Percentiles rank a stretch among this genome's conserved stretches.
Conservation (phyloP, 192 early-diverging fungal genomes). For the Entrophospora sp. region DNA sequence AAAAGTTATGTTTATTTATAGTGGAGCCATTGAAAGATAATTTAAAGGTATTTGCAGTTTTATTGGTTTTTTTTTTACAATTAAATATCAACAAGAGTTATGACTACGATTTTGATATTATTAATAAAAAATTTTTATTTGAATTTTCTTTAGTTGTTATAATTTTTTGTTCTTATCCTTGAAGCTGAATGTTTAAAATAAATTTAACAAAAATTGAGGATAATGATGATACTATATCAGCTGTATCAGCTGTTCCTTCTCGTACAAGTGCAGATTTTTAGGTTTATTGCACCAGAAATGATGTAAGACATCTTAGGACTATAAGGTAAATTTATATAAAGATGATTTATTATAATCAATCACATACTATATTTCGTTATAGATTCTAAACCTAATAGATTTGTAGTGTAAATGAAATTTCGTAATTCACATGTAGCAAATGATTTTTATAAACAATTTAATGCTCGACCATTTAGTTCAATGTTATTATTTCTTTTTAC, state of each 20-base stretch:
- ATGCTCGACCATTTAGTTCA: constrained; percentile 76
- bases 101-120: too few species aligned
- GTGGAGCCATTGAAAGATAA: too few species aligned
- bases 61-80: too few species aligned
- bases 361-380: constrained; percentile 22
- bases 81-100: too few species aligned
- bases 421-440: constrained; percentile 43
- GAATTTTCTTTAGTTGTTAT: too few species aligned
- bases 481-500: constrained; percentile 24
- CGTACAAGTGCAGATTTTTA: constrained; percentile 87
- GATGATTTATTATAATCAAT: background rate
- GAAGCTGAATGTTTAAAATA: too few species aligned
- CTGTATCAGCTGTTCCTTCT: constrained; percentile 75
- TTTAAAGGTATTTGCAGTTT: too few species aligned
- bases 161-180: too few species aligned
- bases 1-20: too few species aligned
- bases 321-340: constrained; percentile 36
- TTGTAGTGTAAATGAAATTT: constrained; percentile 83
- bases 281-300: constrained; percentile 65
- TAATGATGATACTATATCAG: constrained; percentile 9
- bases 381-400: constrained; percentile 77
- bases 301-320: constrained; percentile 68
- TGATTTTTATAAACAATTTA: constrained; percentile 70
- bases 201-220: too few species aligned
- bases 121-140: too few species aligned